Percentiles rank a stretch among this genome's conserved stretches.
Conservation (phyloP, 768 basidiomycete genomes). For the Candolleomyces efflorescens region DNA sequence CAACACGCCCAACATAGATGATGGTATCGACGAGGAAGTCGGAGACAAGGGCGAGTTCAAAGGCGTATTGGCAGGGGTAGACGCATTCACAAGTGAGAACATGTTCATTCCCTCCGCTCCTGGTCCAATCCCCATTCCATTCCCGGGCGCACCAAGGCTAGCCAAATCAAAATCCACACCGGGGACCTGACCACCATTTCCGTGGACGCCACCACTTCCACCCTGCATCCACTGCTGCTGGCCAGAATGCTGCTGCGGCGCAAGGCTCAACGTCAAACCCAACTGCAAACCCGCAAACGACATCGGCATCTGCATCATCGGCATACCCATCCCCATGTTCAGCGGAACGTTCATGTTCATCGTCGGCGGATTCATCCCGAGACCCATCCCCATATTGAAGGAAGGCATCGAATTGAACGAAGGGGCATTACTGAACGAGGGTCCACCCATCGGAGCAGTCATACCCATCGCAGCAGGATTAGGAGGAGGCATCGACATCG, state of each 20-base stretch:
- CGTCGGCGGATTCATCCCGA: slow-evolving; percentile 4
- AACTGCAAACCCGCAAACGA: slow-evolving; percentile 4
- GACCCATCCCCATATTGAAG: slow-evolving; percentile 5
- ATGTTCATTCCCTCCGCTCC: background rate
- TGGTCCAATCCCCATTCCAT: slow-evolving; percentile 2
- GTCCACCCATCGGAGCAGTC: background rate
- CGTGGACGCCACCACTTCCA: background rate
- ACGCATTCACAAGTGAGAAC: background rate
- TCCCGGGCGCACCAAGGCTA: background rate
- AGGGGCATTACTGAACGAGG: background rate
- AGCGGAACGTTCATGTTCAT: slow-evolving; percentile 10
- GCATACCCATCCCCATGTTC: slow-evolving; percentile 11
- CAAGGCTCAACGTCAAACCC: background rate
- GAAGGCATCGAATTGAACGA: slow-evolving; percentile 2
- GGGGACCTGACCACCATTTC: background rate
- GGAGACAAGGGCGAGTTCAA: background rate
- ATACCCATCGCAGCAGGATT: background rate
- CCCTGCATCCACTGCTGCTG: background rate
- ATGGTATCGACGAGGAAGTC: background rate
- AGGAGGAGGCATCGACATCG: slow-evolving; percentile 1
- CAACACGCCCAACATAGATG: background rate
- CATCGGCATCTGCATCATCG: slow-evolving; percentile 3
- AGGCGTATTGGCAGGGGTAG: background rate
- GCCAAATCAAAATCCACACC: slow-evolving; percentile 1
- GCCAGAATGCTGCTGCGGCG: background rate